Base-by-base conservation (phyloP, 1,284 basidiomycete genomes). In the Ustilago crameri region DNA sequence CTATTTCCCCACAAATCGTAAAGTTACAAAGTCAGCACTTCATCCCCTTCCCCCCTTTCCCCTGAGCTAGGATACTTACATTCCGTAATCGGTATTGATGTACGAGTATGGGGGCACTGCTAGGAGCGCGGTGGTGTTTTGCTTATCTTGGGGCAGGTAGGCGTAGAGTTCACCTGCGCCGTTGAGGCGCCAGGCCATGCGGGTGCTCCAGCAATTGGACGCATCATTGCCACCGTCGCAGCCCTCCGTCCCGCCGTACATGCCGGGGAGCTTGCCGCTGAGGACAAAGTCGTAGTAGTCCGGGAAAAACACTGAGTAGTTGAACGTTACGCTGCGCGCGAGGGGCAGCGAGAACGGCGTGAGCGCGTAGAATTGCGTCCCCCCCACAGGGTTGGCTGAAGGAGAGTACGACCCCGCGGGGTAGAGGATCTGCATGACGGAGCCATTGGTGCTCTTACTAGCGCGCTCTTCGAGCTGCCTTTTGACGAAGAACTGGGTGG, bases 161-260 rank as follows among this genome's bases (percentile, higher is more conserved):
- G 92, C 85, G 77, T 92, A 92, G 24, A 92, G 83, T 50, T 84
- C 84, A 2, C 84, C 84, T 8, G 34, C 17, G 4, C 65, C 70
- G 17, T 54, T 65, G 2, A 71, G 35, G 32, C 83, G 45, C 83
- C 84, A 86, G 82, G 86, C 86, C 56, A 85, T 68, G 37, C 85
- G 61, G 1, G 81, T 75, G 18, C 79, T 82, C 80, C 84, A 86
- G 71, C 85, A 85, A 20, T 61, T 60, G n/a, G 74, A 63, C 20
- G 85, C 83, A 26, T 75, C 58, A 47, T 83, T 75, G 2, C 85
- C 85, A 8, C 85, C 85, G 2, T 82, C 83, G 71, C 85, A 86
- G 9, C 74, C 76, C 8, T 77, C 73, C 8, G 87, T 42, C 8
- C 83, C 83, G 5, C 84, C 84, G 57, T 83, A 84, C 9, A 85